A percentile compares a stretch with the other conserved stretches of the same genome.
Evolutionary conservation across 176 grass and related monocot species (phyloP).

Genomic region (Guadua angustifolia): DNA sequence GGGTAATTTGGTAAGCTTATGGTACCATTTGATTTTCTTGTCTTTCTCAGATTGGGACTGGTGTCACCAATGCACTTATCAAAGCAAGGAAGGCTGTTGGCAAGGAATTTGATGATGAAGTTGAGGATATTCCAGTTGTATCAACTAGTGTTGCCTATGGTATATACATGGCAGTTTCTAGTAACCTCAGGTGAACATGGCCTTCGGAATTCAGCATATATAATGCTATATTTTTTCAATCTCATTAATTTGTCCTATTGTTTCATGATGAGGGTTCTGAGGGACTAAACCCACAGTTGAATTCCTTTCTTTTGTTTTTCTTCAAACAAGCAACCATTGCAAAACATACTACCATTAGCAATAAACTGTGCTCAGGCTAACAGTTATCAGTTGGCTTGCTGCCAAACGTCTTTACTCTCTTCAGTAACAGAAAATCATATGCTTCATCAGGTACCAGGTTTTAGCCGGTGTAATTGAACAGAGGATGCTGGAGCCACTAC

Average conservation of each 20-base stretch:
- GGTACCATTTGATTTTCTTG: slow-evolving; percentile 1
- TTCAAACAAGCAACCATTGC: neutral
- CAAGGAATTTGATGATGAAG: slow-evolving; percentile 56
- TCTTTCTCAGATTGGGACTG: slow-evolving; percentile 65
- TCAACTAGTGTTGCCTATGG: slow-evolving; percentile 79
- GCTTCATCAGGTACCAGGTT: slow-evolving; percentile 69
- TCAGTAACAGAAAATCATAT: neutral
- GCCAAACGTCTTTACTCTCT: too few relatives aligned
- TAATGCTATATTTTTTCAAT: neutral
- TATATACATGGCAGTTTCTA: slow-evolving; percentile 84
- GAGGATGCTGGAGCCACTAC: slow-evolving; percentile 72
- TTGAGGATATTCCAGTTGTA: slow-evolving; percentile 65
- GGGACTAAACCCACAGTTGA: neutral
- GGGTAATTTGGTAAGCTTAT: neutral
- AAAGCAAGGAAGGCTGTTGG: slow-evolving; percentile 62
- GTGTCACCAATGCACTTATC: slow-evolving; percentile 64
- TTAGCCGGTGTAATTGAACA: slow-evolving; percentile 82
- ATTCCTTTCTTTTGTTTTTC: neutral
- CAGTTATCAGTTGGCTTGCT: too few relatives aligned
- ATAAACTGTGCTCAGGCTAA: too few relatives aligned
- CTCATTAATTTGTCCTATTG: neutral
- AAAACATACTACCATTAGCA: neutral
- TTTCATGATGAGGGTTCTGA: neutral
- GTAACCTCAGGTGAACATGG: slow-evolving; percentile 75
- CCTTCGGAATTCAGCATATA: neutral